These are phyloP conservation scores for Eucalyptus curtisii DNA, from an alignment of 345 rosid genomes.

Conservation along the genomic window DNA sequence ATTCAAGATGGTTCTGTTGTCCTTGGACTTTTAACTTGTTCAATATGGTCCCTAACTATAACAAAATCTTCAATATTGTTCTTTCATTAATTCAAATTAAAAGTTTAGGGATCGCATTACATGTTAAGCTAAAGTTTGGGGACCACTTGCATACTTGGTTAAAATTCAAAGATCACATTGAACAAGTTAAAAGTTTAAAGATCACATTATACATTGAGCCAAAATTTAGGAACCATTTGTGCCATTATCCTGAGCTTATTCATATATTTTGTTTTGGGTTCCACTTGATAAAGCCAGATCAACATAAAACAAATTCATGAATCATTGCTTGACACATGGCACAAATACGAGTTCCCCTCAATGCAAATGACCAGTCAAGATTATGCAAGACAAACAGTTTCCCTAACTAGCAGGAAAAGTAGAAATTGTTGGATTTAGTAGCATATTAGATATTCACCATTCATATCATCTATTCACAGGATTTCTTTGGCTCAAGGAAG, in stretches of 20 bases:
- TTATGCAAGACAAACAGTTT: neutral
- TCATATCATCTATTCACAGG: neutral
- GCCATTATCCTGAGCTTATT: neutral
- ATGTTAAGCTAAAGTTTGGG: neutral
- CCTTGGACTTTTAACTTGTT: neutral
- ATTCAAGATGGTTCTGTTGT: no score
- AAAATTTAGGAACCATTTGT: no score
- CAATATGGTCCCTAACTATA: no score
- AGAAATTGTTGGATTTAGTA: neutral
- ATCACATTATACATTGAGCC: neutral
- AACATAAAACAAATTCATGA: neutral
- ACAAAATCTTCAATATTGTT: no score
- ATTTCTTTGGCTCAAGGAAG: neutral
- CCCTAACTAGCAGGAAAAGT: neutral
- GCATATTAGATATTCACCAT: neutral
- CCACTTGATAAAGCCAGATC: neutral
- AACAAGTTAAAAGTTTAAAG: no score
- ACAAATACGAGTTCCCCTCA: neutral
- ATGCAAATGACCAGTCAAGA: neutral
- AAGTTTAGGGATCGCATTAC: accelerated
- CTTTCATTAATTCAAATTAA: no score
- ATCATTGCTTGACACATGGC: neutral
- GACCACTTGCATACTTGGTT: no score
- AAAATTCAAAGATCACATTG: no score
- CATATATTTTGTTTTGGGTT: neutral